Evolutionary conservation across 768 basidiomycete genomes (phyloP).

Genomic region (Xerocomellus chrysenteron): DNA sequence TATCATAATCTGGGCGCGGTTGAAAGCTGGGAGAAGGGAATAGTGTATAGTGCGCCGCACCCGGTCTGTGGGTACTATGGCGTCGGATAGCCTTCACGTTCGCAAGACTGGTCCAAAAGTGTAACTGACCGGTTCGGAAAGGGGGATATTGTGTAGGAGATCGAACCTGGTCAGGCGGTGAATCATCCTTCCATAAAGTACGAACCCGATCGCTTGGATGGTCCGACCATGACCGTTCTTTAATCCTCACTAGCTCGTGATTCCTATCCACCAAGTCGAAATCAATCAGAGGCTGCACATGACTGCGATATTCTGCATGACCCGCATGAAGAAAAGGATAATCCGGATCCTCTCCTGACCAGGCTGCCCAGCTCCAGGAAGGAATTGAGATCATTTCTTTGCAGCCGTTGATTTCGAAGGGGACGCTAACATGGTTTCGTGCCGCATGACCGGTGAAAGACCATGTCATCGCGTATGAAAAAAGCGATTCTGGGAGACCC

Average conservation of each 20-base stretch:
- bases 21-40: neutral
- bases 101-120: conserved; percentile 17
- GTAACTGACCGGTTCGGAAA: conserved; percentile 1
- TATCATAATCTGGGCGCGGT: neutral
- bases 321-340: neutral
- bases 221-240: neutral
- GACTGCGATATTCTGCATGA: neutral
- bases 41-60: neutral
- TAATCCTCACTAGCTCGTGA: neutral
- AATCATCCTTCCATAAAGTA: neutral
- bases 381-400: conserved; percentile 4
- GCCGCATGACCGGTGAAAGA: neutral
- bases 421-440: neutral
- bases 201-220: neutral
- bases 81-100: neutral
- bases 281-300: neutral
- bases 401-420: conserved; percentile 4
- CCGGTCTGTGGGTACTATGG: neutral
- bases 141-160: neutral
- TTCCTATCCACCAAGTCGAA: conserved; percentile 8
- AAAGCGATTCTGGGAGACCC: conserved; percentile 13
- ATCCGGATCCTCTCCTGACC: neutral
- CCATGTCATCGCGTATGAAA: conserved; percentile 15
- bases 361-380: conserved; percentile 17
- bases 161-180: neutral